Evolutionary conservation across 495 filamentous ascomycete species (phyloP), one percentile per base, ranked within the genome.

Genomic region (Penicillium maclennaniae): DNA sequence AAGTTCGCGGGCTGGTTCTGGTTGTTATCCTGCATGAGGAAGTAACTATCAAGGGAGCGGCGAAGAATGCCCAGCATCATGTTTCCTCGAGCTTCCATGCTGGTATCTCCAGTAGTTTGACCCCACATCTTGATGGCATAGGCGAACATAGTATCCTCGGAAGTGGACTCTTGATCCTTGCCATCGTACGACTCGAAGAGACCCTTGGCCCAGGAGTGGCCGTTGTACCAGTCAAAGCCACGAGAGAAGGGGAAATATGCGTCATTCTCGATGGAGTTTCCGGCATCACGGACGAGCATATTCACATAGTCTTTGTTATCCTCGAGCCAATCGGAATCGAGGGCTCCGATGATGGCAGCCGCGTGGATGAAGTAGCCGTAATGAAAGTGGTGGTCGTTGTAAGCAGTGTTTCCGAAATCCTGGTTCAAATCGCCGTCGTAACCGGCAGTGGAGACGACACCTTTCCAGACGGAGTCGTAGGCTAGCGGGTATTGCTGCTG

Each of bases 351-450:
- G 42, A 93, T 81, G 8, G 93, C 87, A 8, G 91, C 93, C 1
- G 91, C 79, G 53, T 89, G 89, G 65, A 98, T 86, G 70, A 95
- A 95, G 68, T 98, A 97, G 51, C 74, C 78, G 56, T 82, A 87
- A 63, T 96, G 95, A 72, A 98, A 98, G 68, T 98, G 95, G 62
- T 97, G 95, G 62, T 98, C 93, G 62, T 96, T 96, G 76, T 96
- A 96, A 55, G 83, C 83, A 1, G 84, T 84, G 61, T 92, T 91
- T 46, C 90, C 90, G 63, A 92, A 93, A 61, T 95, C 89, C 38
- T 69, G 79, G 38, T 85, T 83, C 6, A 77, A 57, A 59, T 96
- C 83, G 9, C 87, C 89, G n/a, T 68, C 64, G 65, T 95, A 98
- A 7, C 83, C 83, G 2, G 88, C 90, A 7, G 83, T 82, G 6